Conservation (phyloP, 1,284 basidiomycete species). For the Puccinia novopanici region DNA sequence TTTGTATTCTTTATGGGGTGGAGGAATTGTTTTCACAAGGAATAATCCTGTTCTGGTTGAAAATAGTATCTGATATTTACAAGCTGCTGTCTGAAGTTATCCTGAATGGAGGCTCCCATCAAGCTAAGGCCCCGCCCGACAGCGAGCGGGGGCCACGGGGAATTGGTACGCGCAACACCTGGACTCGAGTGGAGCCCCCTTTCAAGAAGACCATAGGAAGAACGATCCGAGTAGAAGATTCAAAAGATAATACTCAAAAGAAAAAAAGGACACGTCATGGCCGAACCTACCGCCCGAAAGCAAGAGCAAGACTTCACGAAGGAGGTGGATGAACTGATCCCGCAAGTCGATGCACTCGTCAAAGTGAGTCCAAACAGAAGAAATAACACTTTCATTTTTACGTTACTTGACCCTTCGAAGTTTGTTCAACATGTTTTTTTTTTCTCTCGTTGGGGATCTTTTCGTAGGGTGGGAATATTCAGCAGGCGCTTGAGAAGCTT, state of each 20-base stretch:
- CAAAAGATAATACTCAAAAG: too few species aligned
- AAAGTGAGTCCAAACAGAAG: constrained; percentile 57
- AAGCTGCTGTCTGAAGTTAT: too few species aligned
- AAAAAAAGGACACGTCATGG: constrained; percentile 31
- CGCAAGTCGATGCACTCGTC: constrained; percentile 61
- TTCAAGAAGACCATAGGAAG: background rate
- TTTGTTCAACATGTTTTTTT: constrained; percentile 49
- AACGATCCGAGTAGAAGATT: background rate
- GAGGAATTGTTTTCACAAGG: too few species aligned
- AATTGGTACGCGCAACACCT: background rate
- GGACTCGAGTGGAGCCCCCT: background rate
- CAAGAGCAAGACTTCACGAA: constrained; percentile 65
- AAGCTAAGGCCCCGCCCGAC: too few species aligned
- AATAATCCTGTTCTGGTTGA: too few species aligned
- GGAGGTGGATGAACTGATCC: constrained; percentile 63
- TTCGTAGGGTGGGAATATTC: constrained; percentile 68
- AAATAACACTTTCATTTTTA: background rate
- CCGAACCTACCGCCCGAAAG: constrained; percentile 58
- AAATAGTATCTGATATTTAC: too few species aligned
- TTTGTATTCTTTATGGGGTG: too few species aligned
- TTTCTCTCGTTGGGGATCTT: too few species aligned
- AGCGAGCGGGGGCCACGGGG: too few species aligned
- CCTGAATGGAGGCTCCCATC: too few species aligned
- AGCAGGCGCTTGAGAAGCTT: constrained; percentile 86
- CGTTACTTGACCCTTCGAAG: constrained; percentile 17